These are phyloP conservation scores for Apiotrichum gracile DNA, from an alignment of 1,284 basidiomycete species.

Conservation along the genomic window DNA sequence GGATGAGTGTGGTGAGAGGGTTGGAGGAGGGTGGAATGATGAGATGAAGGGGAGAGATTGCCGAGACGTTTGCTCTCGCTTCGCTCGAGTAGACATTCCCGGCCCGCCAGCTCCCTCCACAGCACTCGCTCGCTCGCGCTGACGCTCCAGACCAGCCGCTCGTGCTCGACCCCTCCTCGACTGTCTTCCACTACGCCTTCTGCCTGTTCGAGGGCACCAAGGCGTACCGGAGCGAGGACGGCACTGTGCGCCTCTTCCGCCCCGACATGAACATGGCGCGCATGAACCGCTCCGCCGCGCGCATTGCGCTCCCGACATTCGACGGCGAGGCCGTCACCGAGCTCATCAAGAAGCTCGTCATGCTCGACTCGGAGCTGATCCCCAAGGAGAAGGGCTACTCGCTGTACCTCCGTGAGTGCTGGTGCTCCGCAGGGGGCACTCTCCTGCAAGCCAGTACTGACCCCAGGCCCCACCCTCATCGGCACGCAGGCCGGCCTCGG, in stretches of 20 bases:
- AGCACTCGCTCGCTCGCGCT: too few relatives aligned
- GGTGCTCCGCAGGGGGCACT: background rate
- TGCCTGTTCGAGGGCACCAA: constrained; percentile 89
- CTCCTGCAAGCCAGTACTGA: background rate
- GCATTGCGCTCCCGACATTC: constrained; percentile 58
- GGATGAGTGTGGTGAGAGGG: background rate
- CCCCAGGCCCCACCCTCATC: constrained; percentile 57
- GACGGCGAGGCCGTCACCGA: constrained; percentile 71
- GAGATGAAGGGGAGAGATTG: too few relatives aligned
- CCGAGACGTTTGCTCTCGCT: too few relatives aligned
- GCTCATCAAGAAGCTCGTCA: constrained; percentile 83
- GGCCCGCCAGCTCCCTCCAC: background rate
- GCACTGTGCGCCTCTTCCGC: constrained; percentile 80
- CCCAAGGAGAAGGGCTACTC: constrained; percentile 84
- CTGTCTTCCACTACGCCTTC: constrained; percentile 87
- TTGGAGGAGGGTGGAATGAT: background rate
- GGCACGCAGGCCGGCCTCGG: constrained; percentile 86
- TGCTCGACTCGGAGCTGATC: constrained; percentile 86
- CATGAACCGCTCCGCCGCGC: constrained; percentile 51
- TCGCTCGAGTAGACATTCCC: too few relatives aligned
- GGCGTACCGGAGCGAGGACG: constrained; percentile 77
- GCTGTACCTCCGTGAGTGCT: constrained; percentile 67
- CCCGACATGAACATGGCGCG: constrained; percentile 95
- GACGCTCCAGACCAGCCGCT: constrained; percentile 63
- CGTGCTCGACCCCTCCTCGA: constrained; percentile 70